These are phyloP conservation scores for Pseudogymnoascus pannorum DNA, from an alignment of 2,329 filamentous ascomycete genomes.

Conservation along the genomic window DNA sequence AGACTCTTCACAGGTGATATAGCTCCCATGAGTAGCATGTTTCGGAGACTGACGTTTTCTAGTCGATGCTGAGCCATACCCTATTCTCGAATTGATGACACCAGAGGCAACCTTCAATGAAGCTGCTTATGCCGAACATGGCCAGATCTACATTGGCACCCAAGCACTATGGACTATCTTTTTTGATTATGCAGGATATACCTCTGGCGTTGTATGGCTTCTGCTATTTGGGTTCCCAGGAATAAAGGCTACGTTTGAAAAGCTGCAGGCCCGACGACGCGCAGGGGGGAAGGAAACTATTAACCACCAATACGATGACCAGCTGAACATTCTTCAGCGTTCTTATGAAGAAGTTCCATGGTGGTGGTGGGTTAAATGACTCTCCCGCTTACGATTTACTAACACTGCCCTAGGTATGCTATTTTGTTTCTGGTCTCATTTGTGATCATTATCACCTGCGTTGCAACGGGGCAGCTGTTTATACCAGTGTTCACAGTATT, in stretches of 20 bases:
- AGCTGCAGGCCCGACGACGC: conserved; percentile 34
- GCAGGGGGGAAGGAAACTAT: conserved; percentile 31
- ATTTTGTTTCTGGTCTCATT: conserved; percentile 43
- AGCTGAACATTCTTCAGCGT: conserved; percentile 51
- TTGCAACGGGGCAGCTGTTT: conserved; percentile 45
- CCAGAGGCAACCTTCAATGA: conserved; percentile 28
- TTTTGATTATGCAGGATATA: conserved; percentile 53
- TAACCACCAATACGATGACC: conserved; percentile 50
- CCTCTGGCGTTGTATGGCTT: conserved; percentile 53
- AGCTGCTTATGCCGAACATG: conserved; percentile 40
- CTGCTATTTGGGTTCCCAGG: conserved; percentile 45
- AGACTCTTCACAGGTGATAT: conserved; percentile 41
- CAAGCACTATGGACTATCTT: conserved; percentile 53
- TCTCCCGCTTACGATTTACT: not conserved
- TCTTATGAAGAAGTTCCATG: conserved; percentile 50
- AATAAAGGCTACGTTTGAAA: conserved; percentile 38
- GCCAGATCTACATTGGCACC: conserved; percentile 49
- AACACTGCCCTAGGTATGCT: conserved; percentile 14
- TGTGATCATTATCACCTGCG: conserved; percentile 42
- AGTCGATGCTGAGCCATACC: conserved; percentile 23
- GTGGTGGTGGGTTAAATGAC: conserved; percentile 44
- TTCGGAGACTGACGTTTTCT: conserved; percentile 21
- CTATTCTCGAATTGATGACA: conserved; percentile 30
- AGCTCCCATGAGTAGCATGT: conserved; percentile 33
- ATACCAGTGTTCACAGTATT: conserved; percentile 55